phyloP scores from a whole-genome alignment of 768 basidiomycete genomes.

The Russula ochroleuca region DNA sequence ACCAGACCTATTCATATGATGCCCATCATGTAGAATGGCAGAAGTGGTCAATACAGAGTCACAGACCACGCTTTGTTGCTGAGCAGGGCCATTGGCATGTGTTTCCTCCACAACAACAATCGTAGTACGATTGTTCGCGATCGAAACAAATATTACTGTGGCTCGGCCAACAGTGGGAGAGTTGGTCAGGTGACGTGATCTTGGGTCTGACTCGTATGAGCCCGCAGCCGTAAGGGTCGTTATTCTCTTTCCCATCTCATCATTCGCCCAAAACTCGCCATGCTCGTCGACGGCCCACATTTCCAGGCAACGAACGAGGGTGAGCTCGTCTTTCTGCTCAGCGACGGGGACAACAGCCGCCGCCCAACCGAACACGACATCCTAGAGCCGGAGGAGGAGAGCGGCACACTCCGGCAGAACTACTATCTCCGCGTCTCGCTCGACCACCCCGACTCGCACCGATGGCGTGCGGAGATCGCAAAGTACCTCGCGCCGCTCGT shows the following conservation, averaged over 20 bases:
- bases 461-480: conserved; percentile 21
- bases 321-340: conserved; percentile 8
- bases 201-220: no score
- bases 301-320: conserved; percentile 15
- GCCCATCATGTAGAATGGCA: no score
- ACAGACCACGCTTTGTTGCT: no score
- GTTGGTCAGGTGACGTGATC: no score
- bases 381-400: conserved; percentile 7
- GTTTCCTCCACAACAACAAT: no score
- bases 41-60: no score
- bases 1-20: no score
- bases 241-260: not conserved
- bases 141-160: no score
- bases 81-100: no score
- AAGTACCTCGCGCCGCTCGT: conserved; percentile 21
- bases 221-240: no score
- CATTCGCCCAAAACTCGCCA: not conserved
- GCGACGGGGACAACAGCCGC: conserved; percentile 19
- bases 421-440: conserved; percentile 18
- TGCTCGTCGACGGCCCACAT: conserved; percentile 12
- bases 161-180: no score
- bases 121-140: no score
- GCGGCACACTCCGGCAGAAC: not conserved
- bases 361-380: conserved; percentile 15
- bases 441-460: conserved; percentile 10